These are phyloP conservation scores for Phytophthora nicotianae DNA, from an alignment of 352 stramenopile species.

Conservation along the genomic window DNA sequence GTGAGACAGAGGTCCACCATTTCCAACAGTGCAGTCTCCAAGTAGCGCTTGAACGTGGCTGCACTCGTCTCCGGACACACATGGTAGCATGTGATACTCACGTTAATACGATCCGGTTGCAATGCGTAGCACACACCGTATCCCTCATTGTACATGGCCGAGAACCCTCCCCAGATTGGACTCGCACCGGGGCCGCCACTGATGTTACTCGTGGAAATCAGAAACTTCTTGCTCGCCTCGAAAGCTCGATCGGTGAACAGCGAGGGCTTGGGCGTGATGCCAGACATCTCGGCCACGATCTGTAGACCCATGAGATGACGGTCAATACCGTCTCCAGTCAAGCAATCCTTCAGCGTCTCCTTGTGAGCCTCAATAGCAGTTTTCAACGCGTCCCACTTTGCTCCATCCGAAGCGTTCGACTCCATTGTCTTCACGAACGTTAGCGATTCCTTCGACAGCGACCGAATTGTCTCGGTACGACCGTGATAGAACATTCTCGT, in stretches of 20 bases:
- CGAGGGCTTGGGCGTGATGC: constrained; percentile 84
- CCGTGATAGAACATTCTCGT: constrained; percentile 97
- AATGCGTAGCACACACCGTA: constrained; percentile 97
- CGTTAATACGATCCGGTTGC: constrained; percentile 93
- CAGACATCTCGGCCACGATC: constrained; percentile 93
- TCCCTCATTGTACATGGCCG: constrained; percentile 94
- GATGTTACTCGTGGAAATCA: constrained; percentile 96
- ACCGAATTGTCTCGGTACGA: constrained; percentile 92
- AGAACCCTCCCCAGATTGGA: constrained; percentile 98
- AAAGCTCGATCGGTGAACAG: constrained; percentile 95
- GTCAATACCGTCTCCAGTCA: constrained; percentile 92
- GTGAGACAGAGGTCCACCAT: constrained; percentile 94
- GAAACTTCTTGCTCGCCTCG: constrained; percentile 93
- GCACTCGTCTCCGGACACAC: constrained; percentile 82
- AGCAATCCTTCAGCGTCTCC: constrained; percentile 86
- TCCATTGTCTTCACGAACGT: constrained; percentile 93
- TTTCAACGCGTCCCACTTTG: constrained; percentile 89
- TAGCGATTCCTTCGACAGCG: constrained; percentile 89
- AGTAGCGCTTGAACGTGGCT: constrained; percentile 85
- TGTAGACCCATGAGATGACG: constrained; percentile 96
- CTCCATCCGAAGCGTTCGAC: constrained; percentile 53
- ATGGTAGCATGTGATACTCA: constrained; percentile 94
- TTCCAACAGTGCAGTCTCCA: constrained; percentile 95
- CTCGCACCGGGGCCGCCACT: constrained; percentile 90
- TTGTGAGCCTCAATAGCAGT: constrained; percentile 92